Base-by-base conservation (phyloP, 345 rosid species). In the Camelina hispida region DNA sequence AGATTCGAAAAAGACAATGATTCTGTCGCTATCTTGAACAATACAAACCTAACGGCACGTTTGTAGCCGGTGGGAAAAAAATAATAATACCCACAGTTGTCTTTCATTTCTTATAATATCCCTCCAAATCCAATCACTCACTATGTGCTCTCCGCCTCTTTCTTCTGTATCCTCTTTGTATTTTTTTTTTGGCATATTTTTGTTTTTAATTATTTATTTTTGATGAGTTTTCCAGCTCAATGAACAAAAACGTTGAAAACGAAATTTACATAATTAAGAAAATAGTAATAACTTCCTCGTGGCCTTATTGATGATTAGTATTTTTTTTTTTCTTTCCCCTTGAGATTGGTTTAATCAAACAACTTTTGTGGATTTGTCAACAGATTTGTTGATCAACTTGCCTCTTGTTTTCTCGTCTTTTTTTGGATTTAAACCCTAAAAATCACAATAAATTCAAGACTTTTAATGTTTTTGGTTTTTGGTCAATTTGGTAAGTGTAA, bases 211-310 rank as follows among this genome's bases (percentile, higher is more conserved):
- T n/a, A n/a, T n/a, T n/a, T n/a, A n/a, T n/a, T n/a, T n/a, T n/a
- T n/a, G n/a, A n/a, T n/a, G n/a, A n/a, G n/a, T n/a, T n/a, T 58
- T 69, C 60, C 60, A 60, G 64, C 85, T 79, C 69, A 17, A 66
- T 22, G 77, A 58, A 75, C 68, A 6, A 53, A 53, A 63, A 66
- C 67, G 64, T 79, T 79, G 46, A 78, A 65, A 71, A 76, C 52
- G 80, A 69, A 18, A 57, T 18, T 2, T 71, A 22, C 65, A 71
- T 32, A 53, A 6, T 7, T 48, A 18, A n/a, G n/a, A n/a, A n/a
- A n/a, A n/a, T n/a, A n/a, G n/a, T n/a, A n/a, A n/a, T n/a, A n/a
- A n/a, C 30, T 68, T 60, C 61, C 25, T 42, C 65, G 22, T 40
- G 69, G 37, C 62, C 46, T 66, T 72, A 25, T 80, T 62, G 23